Evolutionary conservation across 495 filamentous ascomycete species (phyloP), one percentile per base, ranked within the genome.

Genomic region (Tuber brumale): DNA sequence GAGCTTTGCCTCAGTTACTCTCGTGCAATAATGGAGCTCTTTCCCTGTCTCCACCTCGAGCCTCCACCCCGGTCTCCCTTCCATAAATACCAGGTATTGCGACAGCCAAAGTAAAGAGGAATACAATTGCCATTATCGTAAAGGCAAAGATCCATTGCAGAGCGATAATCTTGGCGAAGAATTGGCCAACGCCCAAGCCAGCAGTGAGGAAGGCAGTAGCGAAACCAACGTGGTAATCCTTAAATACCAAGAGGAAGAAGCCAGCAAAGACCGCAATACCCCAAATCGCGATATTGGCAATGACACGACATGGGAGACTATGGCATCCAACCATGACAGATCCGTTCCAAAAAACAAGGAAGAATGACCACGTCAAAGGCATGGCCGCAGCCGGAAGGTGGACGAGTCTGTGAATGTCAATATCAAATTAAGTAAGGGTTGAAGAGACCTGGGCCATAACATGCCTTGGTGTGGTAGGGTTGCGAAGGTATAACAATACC

Each of bases 71-170:
- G 35, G 84, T 81, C 70, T 87, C 85, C 43, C 86, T 88, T 41
- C 90, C 89, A 44, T 89, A 86, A 76, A 90, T 88, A 74, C 87
- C 89, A 10, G 92, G 90, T 41, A 90, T 83, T 8, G 90, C 90
- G 72, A 94, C 86, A 42, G 88, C 84, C 1, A 91, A 72, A 2
- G 91, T 92, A 3, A 86, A 83, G 16, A 93, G 80, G 81, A 94
- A 89, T 72, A 96, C 88, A 57, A 93, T 83, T 1, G 85, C 89
- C 87, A 94, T 94, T 83, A 96, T 91, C 77, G 89, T 76, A 80
- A 96, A 94, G 44, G 93, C 93, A 82, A 96, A 97, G 84, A 94
- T 94, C 94, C 92, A 96, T 85, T 97, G 94, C 74, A 95, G 85
- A 2, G 92, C 90, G 76, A 94, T 87, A 57, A 89, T 82, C 83